Conservation (phyloP, 2,329 filamentous ascomycete species). For the Escovopsis weberi region DNA sequence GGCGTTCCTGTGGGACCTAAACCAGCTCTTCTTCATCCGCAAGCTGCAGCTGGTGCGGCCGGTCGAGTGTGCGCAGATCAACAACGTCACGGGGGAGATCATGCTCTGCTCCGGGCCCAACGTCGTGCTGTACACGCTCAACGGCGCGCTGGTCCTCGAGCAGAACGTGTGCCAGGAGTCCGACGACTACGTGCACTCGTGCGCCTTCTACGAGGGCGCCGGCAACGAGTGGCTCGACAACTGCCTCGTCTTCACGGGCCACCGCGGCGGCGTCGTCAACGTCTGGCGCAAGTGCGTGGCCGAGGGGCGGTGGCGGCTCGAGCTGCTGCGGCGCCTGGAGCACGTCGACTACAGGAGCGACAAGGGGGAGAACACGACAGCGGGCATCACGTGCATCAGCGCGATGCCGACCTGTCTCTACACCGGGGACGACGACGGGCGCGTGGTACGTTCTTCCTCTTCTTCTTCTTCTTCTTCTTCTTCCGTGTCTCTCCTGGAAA, state of each 20-base stretch:
- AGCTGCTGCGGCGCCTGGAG: conserved; percentile 68
- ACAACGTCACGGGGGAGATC: conserved; percentile 83
- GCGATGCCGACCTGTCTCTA: conserved; percentile 76
- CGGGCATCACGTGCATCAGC: conserved; percentile 72
- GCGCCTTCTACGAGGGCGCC: conserved; percentile 84
- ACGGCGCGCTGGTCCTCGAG: conserved; percentile 68
- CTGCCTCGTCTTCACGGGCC: conserved; percentile 77
- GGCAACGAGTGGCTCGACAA: conserved; percentile 87
- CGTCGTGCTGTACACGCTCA: conserved; percentile 71
- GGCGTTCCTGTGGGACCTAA: conserved; percentile 86
- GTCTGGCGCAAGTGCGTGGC: conserved; percentile 48
- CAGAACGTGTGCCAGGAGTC: conserved; percentile 59
- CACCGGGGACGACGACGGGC: conserved; percentile 84
- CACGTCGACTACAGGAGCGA: conserved; percentile 56
- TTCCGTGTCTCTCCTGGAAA: no score
- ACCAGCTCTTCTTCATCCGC: conserved; percentile 73
- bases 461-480: neutral
- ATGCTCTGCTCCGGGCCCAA: conserved; percentile 66
- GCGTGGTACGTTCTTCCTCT: conserved; percentile 46
- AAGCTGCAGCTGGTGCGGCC: conserved; percentile 46
- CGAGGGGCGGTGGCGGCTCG: conserved; percentile 55
- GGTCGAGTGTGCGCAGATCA: conserved; percentile 67
- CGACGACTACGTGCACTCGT: conserved; percentile 67
- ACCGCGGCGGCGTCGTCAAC: conserved; percentile 71
- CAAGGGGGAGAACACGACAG: conserved; percentile 41